phyloP scores from a whole-genome alignment of 176 grass and related monocot species.

The Musa troglodytarum region DNA sequence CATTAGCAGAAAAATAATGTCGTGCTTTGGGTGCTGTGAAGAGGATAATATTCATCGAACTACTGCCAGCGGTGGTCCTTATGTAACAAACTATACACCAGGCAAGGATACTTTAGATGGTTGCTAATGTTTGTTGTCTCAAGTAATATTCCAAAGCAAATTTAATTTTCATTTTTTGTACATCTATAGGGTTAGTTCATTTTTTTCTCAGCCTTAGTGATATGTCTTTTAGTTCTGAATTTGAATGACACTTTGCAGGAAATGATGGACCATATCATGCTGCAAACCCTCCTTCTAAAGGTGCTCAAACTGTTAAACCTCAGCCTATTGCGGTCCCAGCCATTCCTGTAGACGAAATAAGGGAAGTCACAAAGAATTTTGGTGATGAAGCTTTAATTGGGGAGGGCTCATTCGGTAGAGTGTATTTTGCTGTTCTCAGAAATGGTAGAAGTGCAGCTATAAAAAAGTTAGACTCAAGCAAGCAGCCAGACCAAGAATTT shows the following conservation, averaged over 20 bases:
- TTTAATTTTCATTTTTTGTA: not conserved
- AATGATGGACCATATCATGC: slow-evolving; percentile 40
- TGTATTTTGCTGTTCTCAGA: slow-evolving; percentile 66
- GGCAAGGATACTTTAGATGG: not conserved
- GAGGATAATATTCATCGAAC: slow-evolving; percentile 18
- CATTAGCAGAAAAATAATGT: not conserved
- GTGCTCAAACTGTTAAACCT: slow-evolving; percentile 46
- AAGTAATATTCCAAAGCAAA: not conserved
- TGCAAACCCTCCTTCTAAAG: slow-evolving; percentile 54
- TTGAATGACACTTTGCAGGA: slow-evolving; percentile 21
- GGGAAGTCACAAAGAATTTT: slow-evolving; percentile 70
- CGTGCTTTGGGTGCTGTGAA: slow-evolving; percentile 16
- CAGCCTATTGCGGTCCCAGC: slow-evolving; percentile 69
- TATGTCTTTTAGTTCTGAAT: not conserved
- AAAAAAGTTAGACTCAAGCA: slow-evolving; percentile 77
- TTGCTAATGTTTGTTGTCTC: not conserved
- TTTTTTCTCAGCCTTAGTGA: not conserved
- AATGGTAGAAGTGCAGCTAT: slow-evolving; percentile 53
- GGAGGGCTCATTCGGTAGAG: slow-evolving; percentile 77
- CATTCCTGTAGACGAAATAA: slow-evolving; percentile 65
- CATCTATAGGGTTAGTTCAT: not conserved
- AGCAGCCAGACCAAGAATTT: slow-evolving; percentile 88
- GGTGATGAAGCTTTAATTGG: slow-evolving; percentile 78
- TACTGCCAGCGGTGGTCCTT: not conserved
- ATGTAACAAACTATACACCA: not conserved